A percentile compares a stretch with the other conserved stretches of the same genome.
Evolutionary conservation across 768 basidiomycete species (phyloP).

Genomic region (Amanita pseudoporphyria): DNA sequence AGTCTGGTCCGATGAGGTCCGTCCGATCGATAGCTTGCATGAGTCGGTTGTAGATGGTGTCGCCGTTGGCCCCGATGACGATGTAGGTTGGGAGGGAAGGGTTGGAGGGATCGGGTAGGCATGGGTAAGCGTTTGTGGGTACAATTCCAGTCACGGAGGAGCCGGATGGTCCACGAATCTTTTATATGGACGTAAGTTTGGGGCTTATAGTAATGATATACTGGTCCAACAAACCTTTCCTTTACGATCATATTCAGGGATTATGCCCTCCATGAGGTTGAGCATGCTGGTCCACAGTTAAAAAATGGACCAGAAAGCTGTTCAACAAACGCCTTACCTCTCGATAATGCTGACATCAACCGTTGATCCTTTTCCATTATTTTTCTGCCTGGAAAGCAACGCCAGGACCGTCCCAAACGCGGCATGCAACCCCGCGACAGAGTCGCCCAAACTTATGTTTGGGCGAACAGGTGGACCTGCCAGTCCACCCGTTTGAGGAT

Average conservation of each 20-base stretch:
- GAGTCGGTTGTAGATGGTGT: constrained; percentile 57
- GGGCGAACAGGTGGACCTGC: constrained; percentile 58
- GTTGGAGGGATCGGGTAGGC: constrained; percentile 35
- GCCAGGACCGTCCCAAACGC: constrained; percentile 69
- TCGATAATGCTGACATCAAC: constrained; percentile 76
- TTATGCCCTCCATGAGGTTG: constrained; percentile 69
- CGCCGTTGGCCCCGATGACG: constrained; percentile 67
- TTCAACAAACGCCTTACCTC: constrained; percentile 32
- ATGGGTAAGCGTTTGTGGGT: constrained; percentile 67
- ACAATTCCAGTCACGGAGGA: constrained; percentile 71
- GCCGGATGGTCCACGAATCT: constrained; percentile 64
- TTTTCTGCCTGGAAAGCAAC: constrained; percentile 35
- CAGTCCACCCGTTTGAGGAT: constrained; percentile 40
- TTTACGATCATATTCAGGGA: constrained; percentile 68
- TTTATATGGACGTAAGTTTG: no score
- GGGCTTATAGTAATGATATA: no score
- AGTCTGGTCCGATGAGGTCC: constrained; percentile 48
- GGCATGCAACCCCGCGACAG: constrained; percentile 61
- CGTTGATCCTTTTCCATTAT: constrained; percentile 34
- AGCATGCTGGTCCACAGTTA: constrained; percentile 43
- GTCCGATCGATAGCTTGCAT: constrained; percentile 51
- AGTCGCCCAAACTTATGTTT: constrained; percentile 66
- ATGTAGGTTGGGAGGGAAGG: constrained; percentile 41
- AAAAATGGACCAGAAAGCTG: not conserved
- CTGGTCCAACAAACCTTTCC: constrained; percentile 35